These are phyloP conservation scores for Klebsormidium nitens DNA, from an alignment of 139 green algal species.

Conservation along the genomic window DNA sequence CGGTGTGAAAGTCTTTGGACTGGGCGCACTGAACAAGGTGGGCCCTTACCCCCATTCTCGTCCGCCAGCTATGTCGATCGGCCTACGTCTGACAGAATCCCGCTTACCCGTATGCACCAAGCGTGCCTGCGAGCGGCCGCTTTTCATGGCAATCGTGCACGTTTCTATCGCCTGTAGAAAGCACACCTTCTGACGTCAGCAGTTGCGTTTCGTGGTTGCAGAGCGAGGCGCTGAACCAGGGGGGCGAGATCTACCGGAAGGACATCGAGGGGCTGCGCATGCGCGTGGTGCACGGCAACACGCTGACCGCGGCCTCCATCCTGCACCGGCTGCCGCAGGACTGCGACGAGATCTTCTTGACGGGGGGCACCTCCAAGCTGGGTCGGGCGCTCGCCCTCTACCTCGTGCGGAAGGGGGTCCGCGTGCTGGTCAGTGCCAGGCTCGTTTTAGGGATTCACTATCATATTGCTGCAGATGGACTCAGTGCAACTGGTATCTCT, in stretches of 20 bases:
- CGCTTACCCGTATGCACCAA: too few relatives aligned
- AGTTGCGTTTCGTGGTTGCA: constrained; percentile 2
- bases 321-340: constrained; percentile 39
- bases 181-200: not conserved
- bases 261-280: constrained; percentile 35
- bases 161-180: not conserved
- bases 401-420: constrained; percentile 26
- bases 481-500: too few relatives aligned
- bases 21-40: constrained; percentile 49
- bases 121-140: too few relatives aligned
- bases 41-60: too few relatives aligned
- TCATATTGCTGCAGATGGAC: too few relatives aligned
- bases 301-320: constrained; percentile 47
- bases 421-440: constrained; percentile 38
- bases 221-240: constrained; percentile 47
- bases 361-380: constrained; percentile 47
- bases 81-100: too few relatives aligned
- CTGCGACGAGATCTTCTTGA: constrained; percentile 43
- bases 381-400: constrained; percentile 48
- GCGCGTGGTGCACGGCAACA: constrained; percentile 51
- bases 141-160: too few relatives aligned
- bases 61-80: too few relatives aligned
- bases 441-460: not conserved
- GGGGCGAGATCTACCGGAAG: constrained; percentile 39
- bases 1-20: constrained; percentile 35